phyloP scores from a whole-genome alignment of 2,329 filamentous ascomycete species.

The Stromatinia cepivora region DNA sequence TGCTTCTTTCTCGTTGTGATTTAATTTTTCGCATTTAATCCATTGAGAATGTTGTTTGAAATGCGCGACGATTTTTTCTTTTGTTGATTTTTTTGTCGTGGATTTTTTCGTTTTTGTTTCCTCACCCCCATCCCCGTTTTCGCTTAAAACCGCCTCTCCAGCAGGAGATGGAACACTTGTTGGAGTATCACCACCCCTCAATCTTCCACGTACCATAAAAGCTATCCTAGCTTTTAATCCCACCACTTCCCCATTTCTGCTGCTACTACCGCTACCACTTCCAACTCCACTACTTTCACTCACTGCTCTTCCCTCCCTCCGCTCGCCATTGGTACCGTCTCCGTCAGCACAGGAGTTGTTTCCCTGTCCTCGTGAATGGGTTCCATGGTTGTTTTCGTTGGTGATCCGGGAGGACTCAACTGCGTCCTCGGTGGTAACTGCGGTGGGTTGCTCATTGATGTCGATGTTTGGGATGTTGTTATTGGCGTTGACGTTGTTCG shows the following conservation, averaged over 20 bases:
- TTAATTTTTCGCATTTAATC: not conserved
- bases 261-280: not conserved
- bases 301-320: not conserved
- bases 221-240: conserved; percentile 6
- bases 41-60: no score
- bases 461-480: not conserved
- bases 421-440: not conserved
- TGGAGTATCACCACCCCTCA: conserved; percentile 2
- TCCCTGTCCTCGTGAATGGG: conserved; percentile 9
- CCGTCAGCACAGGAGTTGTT: not conserved
- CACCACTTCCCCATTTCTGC: not conserved
- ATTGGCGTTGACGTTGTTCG: not conserved
- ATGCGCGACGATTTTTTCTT: no score
- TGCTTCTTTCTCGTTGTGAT: not conserved
- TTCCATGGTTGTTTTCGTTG: not conserved
- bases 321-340: not conserved
- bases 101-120: not conserved
- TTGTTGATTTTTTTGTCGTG: no score
- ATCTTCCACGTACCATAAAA: not conserved
- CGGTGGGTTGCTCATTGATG: conserved; percentile 5
- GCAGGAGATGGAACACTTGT: not conserved
- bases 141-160: not conserved
- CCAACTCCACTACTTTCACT: not conserved
- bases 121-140: not conserved
- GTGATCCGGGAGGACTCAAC: not conserved